Conservation (phyloP, 2,329 filamentous ascomycete species). For the Leptographium wingfieldii region DNA sequence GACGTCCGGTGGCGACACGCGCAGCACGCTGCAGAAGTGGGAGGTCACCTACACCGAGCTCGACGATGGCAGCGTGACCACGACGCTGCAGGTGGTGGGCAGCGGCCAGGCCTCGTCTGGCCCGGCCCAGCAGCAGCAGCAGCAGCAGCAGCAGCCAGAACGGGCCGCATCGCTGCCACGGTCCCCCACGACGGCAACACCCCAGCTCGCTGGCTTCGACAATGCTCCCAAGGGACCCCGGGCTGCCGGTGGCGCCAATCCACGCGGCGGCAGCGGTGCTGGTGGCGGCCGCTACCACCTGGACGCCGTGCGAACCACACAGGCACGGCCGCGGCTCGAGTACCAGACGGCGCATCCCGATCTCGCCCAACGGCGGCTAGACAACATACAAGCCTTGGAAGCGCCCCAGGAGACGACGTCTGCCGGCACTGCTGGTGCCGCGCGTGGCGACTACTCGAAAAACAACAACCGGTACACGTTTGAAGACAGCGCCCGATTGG, state of each 20-base stretch:
- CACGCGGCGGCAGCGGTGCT: not conserved
- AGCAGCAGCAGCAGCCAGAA: not conserved
- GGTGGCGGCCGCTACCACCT: not conserved
- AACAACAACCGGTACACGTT: slow-evolving; percentile 61
- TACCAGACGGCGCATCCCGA: slow-evolving; percentile 50
- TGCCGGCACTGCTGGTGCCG: not conserved
- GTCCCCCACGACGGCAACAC: not conserved
- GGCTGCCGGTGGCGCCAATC: not conserved
- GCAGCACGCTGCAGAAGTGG: slow-evolving; percentile 38
- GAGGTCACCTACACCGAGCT: slow-evolving; percentile 58
- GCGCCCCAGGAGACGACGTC: slow-evolving; percentile 9
- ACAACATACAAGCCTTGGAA: slow-evolving; percentile 28
- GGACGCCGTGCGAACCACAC: slow-evolving; percentile 21
- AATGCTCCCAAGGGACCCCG: slow-evolving; percentile 21
- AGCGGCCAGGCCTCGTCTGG: slow-evolving; percentile 12
- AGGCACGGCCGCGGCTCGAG: slow-evolving; percentile 26
- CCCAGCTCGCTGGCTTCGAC: slow-evolving; percentile 16
- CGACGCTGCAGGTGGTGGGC: slow-evolving; percentile 39
- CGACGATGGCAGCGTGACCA: slow-evolving; percentile 37
- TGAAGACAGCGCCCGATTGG: slow-evolving; percentile 51
- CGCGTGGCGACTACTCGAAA: slow-evolving; percentile 23
- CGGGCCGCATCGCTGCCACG: too few relatives aligned
- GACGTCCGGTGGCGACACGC: slow-evolving; percentile 27
- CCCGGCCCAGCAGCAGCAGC: slow-evolving; percentile 7
- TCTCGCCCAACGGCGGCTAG: slow-evolving; percentile 51